Evolutionary conservation across 2,329 filamentous ascomycete genomes (phyloP), one percentile per base, ranked within the genome.

Genomic region (Sphaceloma murrayae): DNA sequence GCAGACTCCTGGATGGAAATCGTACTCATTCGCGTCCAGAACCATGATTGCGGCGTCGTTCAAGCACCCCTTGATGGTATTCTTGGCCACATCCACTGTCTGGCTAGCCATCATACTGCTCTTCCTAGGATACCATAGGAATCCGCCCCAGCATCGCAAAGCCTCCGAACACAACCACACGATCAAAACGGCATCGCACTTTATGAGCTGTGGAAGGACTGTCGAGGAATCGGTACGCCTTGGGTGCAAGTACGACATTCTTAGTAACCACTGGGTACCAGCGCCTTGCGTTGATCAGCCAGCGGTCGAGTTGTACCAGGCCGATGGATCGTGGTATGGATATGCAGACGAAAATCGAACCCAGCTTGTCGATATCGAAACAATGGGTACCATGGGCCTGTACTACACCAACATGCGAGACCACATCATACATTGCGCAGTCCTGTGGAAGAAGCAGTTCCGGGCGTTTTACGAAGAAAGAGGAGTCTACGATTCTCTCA

Each of bases 391-490:
- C 17, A 34, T 19, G 14, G 33, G 33, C 9, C 14, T 34, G 9
- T 34, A 34, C 13, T 34, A 34, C 8, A 34, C 33, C 33, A 34
- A 19, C 13, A 34, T 34, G 33, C 9, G 33, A 19, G 33, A 34
- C 17, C 33, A 34, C 22, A 34, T 34, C 33, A 19, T 34, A 2
- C 33, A 34, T n/a, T 34, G 33, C 13, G 33, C 33, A 19, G 22
- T 34, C 13, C 18, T 34, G 14, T 34, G 33, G 33, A 34, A 34
- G 33, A 34, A 34, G 17, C 33, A 34, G 13, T 34, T 34, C 17
- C 17, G 17, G 13, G 33, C 33, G 14, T 34, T 34, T 11, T 34
- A 34, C 33, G 6, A n/a, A 17, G 33, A 34, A 19, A 6, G 33
- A 21, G 33, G 17, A 17, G 19, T 21, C 13, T 34, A 34, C 22